Conservation (phyloP, 2,329 filamentous ascomycete species). For the Davidsoniella eucalypti region DNA sequence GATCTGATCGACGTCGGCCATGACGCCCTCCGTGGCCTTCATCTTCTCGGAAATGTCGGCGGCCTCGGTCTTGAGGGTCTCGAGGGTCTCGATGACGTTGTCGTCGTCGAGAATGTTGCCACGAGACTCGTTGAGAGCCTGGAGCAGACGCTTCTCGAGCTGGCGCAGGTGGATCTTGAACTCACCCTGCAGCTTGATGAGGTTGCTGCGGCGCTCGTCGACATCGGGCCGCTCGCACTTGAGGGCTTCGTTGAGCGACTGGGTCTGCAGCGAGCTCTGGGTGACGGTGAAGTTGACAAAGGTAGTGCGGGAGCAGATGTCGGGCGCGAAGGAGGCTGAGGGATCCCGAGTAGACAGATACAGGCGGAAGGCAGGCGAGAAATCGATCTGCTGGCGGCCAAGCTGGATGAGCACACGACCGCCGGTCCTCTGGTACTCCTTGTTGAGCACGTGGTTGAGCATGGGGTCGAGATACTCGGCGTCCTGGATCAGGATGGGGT, state of each 20-base stretch:
- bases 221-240: conserved; percentile 96
- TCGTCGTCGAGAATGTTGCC: conserved; percentile 98
- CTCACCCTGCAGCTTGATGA: conserved; percentile 97
- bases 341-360: conserved; percentile 93
- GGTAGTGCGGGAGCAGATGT: conserved; percentile 94
- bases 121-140: conserved; percentile 90
- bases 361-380: conserved; percentile 88
- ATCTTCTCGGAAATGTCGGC: conserved; percentile 95
- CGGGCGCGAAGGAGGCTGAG: conserved; percentile 85
- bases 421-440: conserved; percentile 97
- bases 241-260: conserved; percentile 91
- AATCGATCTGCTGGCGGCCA: conserved; percentile 97
- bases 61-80: conserved; percentile 94
- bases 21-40: conserved; percentile 89
- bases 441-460: conserved; percentile 96
- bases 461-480: conserved; percentile 94
- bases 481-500: conserved; percentile 95
- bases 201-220: conserved; percentile 85
- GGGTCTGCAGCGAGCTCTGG: conserved; percentile 94
- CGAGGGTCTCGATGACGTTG: conserved; percentile 91
- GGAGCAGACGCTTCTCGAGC: conserved; percentile 81
- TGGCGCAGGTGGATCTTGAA: conserved; percentile 97
- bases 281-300: conserved; percentile 99
- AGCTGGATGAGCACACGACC: conserved; percentile 96
- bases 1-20: conserved; percentile 93